Evolutionary conservation across 2,329 filamentous ascomycete genomes (phyloP), one percentile per base, ranked within the genome.

Genomic region (Venturia aucupariae): DNA sequence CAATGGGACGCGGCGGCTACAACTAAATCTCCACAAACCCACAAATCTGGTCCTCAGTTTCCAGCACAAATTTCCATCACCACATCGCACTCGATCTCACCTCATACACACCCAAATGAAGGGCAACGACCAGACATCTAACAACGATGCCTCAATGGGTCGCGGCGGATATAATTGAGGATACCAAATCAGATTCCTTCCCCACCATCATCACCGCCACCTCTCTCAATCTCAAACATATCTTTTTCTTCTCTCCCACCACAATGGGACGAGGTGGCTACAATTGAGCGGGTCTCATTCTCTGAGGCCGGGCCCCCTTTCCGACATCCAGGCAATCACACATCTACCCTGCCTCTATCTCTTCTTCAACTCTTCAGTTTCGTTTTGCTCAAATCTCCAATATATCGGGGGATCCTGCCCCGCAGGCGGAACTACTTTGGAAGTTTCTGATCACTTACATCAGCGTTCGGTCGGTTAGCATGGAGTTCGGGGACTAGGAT

Each of bases 1-100:
- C 67, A 22, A 67, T 66, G 65, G 65, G 65, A 44, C 65, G 75
- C 62, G 75, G 74, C 68, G 76, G 76, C 61, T 79, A 78, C 74
- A 78, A 78, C 74, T 76, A 71, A 60, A 17, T 42, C 35, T 42
- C 35, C 11, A 60, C 19, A 39, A 38, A 22, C 19, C 8, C 19
- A 2, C n/a, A 10, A 24, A 39, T 38, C 35, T 15, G 22, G 22
- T 30, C 24, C 7, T 4, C 10, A 41, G 2, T 24, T 27, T 39
- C 17, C 11, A 60, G 22, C 15, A 60, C 32, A 17, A n/a, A 38
- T 15, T 38, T 4, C 19, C 38, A 38, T n/a, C 17, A 60, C 2
- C n/a, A 42, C 19, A 61, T 32, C 62, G 44, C 62, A 30, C 59
- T 38, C 24, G n/a, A 35, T 61, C 42, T 15, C 59, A 57, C 27